Conservation (phyloP, 495 filamentous ascomycete species). For the Penicillium angulare region DNA sequence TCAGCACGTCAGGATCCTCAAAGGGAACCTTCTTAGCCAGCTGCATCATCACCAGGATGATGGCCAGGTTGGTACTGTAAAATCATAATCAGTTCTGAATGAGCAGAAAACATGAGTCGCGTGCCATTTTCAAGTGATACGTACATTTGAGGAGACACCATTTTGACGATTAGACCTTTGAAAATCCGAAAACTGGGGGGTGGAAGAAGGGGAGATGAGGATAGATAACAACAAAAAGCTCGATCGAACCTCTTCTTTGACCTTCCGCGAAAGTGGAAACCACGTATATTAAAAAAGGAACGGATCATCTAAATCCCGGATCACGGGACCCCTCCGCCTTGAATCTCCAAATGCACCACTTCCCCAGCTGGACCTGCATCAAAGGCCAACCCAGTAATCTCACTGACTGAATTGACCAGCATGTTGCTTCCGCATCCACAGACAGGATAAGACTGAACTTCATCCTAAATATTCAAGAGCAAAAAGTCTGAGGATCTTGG, state of each 20-base stretch:
- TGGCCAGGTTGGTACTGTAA: conserved; percentile 81
- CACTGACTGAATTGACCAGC: not conserved
- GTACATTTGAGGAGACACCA: conserved; percentile 50
- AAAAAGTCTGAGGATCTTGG: not conserved
- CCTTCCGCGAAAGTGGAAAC: conserved; percentile 1
- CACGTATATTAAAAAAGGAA: conserved; percentile 1
- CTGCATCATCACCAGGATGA: conserved; percentile 98
- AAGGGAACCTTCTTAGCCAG: conserved; percentile 93
- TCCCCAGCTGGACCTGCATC: not conserved
- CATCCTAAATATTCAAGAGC: no score
- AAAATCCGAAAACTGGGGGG: conserved; percentile 1
- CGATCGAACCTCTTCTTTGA: conserved; percentile 7
- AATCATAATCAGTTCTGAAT: conserved; percentile 1
- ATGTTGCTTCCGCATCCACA: no score
- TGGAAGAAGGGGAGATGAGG: conserved; percentile 19
- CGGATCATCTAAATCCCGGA: conserved; percentile 6
- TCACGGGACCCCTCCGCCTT: conserved; percentile 5
- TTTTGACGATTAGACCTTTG: conserved; percentile 31
- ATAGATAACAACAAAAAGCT: conserved; percentile 27
- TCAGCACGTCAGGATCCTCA: conserved; percentile 84
- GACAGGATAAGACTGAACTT: no score
- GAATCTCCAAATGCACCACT: not conserved
- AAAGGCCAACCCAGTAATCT: not conserved
- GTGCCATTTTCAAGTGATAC: conserved; percentile 8
- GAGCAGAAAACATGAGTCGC: not conserved